Evolutionary conservation across 1,284 basidiomycete species (phyloP).

Genomic region (Chiua sp.): DNA sequence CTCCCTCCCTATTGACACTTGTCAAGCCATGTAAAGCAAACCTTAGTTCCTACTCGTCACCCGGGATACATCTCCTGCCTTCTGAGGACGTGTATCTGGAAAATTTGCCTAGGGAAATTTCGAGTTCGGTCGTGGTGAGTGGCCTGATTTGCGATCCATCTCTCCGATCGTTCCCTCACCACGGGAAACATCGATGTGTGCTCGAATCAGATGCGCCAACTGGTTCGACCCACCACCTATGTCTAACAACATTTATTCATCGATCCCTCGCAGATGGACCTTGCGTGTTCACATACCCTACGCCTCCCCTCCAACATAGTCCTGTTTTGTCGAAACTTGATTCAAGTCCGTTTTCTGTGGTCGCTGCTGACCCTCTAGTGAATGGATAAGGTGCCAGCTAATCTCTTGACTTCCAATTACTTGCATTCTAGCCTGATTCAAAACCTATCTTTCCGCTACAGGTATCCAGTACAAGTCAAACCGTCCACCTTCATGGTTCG

Average conservation of each 20-base stretch:
- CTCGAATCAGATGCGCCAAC: not conserved
- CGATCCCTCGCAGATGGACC: not conserved
- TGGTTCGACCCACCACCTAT: not conserved
- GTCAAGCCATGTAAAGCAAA: not conserved
- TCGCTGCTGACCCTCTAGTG: not conserved
- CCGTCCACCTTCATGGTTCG: slow-evolving; percentile 1
- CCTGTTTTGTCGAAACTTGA: not conserved
- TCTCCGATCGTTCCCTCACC: not conserved
- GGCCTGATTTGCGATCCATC: not conserved
- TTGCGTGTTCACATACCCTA: not conserved
- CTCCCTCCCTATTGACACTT: too few species aligned
- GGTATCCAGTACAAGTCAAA: not conserved
- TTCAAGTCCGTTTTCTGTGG: not conserved
- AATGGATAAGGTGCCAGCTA: too few species aligned
- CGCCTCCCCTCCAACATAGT: not conserved
- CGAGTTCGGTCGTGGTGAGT: not conserved
- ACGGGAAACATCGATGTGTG: not conserved
- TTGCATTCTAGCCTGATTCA: not conserved
- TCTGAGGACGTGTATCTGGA: not conserved
- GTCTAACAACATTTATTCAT: not conserved
- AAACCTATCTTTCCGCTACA: not conserved
- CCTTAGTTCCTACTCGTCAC: not conserved
- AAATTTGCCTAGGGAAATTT: too few species aligned
- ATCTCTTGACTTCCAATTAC: not conserved
- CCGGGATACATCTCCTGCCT: not conserved